Evolutionary conservation across 106 monocot species (phyloP), one percentile per base, ranked within the genome.

Genomic region (Allium cepa): DNA sequence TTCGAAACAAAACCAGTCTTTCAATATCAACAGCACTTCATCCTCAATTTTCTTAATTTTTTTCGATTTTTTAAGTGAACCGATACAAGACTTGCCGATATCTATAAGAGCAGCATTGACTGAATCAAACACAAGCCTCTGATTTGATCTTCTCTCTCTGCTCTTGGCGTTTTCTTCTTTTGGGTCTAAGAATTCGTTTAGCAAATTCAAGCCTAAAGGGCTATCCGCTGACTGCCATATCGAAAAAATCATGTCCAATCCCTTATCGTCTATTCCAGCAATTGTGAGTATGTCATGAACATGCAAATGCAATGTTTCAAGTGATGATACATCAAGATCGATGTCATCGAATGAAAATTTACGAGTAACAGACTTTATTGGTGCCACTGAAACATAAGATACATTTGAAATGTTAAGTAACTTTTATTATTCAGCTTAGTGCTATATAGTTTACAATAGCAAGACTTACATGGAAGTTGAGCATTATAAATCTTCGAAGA

Each of bases 111-210:
- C 85, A 8, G 49, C 59, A 73, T 95, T 95, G 58, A 85, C 85
- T 57, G 81, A 81, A 61, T 95, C 94, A 57, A 99, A 99, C 15
- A 90, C 67, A 11, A 99, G 85, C 72, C 81, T 85, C 79, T 81
- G 83, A 52, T 79, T 85, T 7, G 99, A 93, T 46, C 87, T 75
- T 58, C 73, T 78, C 71, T 78, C 85, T 64, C 77, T 80, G 70
- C 79, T 85, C 66, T 80, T 83, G 1, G 81, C 80, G 27, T 73
- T 84, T 55, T 87, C 87, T 15, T 75, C 83, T 66, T 82, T 93
- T 1, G 60, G 69, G 27, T 81, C 84, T 64, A 90, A 76, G 65
- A 93, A 74, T 67, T 83, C 72, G 47, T 87, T 81, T 8, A 93
- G 75, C 50, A 93, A 67, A 6, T 22, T 50, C 13, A 85, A 87